Percentiles rank a stretch among this genome's conserved stretches.
These are phyloP conservation scores for Sugiyamaella xylanicola DNA, from an alignment of 1,139 yeast species.

Conservation along the genomic window DNA sequence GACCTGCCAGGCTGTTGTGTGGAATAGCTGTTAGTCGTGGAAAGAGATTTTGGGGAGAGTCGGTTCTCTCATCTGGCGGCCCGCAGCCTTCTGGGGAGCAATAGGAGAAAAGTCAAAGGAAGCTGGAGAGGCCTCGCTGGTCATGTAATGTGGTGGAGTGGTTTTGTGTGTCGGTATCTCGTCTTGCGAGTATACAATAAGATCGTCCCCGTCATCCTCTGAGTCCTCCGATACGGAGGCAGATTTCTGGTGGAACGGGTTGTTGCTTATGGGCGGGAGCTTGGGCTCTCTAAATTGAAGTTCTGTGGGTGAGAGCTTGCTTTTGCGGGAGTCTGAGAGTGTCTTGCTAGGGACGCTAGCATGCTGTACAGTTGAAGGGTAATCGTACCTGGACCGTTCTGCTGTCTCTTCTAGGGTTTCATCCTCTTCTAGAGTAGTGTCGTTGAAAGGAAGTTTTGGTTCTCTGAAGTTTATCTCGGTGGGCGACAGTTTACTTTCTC, in stretches of 20 bases:
- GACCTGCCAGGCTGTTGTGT: conserved; percentile 10
- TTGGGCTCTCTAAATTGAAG: background rate
- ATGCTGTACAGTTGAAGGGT: too few species aligned
- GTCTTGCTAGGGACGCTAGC: background rate
- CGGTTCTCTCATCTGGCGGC: conserved; percentile 17
- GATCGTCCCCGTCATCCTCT: background rate
- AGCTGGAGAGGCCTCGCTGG: background rate
- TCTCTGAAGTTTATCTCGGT: background rate
- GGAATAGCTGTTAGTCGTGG: background rate
- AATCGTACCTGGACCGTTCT: too few species aligned
- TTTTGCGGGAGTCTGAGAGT: background rate
- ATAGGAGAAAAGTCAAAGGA: background rate
- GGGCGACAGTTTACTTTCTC: conserved; percentile 3
- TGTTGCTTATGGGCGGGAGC: background rate
- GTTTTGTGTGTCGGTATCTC: background rate
- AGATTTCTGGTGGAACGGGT: background rate
- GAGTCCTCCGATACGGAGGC: background rate
- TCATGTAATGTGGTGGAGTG: background rate
- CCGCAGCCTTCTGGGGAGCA: background rate
- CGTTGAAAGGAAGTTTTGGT: conserved; percentile 1
- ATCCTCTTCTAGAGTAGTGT: background rate
- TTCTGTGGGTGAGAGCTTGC: conserved; percentile 2
- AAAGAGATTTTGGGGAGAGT: conserved; percentile 23
- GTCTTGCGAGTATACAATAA: background rate
- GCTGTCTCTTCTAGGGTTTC: background rate